These are phyloP conservation scores for Clarireedia monteithiana DNA, from an alignment of 2,329 filamentous ascomycete genomes.

Conservation along the genomic window DNA sequence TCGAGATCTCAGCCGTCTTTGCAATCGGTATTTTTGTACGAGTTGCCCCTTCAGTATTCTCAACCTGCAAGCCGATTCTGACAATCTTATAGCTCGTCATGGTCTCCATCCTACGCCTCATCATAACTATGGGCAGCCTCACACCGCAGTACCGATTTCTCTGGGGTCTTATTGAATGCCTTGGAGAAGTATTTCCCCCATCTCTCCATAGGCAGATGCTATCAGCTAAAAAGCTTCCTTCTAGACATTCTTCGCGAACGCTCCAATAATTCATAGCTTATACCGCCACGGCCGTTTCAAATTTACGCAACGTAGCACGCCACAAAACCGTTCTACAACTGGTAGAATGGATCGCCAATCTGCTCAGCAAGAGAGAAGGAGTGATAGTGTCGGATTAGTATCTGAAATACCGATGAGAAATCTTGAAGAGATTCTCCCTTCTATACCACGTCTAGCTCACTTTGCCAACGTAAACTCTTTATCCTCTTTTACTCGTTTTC, in stretches of 20 bases:
- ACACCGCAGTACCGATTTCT: not conserved
- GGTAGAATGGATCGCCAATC: not conserved
- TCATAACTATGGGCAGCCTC: not conserved
- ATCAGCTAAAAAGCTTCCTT: not conserved
- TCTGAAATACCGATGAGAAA: not conserved
- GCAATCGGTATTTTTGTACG: constrained; percentile 16
- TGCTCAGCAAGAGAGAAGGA: not conserved
- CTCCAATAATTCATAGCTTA: constrained; percentile 18
- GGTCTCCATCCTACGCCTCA: constrained; percentile 2
- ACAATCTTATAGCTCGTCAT: constrained; percentile 11
- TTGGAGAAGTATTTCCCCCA: constrained; percentile 12
- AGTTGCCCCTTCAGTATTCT: not conserved
- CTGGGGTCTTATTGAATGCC: constrained; percentile 17
- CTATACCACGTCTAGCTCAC: not conserved
- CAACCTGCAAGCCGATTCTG: not conserved
- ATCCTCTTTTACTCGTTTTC: not conserved
- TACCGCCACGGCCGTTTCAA: constrained; percentile 13
- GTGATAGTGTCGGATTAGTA: not conserved
- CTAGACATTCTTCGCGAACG: constrained; percentile 20
- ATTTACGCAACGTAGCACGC: not conserved
- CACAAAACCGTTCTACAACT: not conserved
- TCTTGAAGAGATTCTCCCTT: not conserved
- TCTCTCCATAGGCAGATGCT: no score
- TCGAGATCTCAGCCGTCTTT: constrained; percentile 13
- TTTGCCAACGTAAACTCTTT: not conserved